Base-by-base conservation (phyloP, 2,329 filamentous ascomycete genomes). In the Raffaelea deltoideospora region DNA sequence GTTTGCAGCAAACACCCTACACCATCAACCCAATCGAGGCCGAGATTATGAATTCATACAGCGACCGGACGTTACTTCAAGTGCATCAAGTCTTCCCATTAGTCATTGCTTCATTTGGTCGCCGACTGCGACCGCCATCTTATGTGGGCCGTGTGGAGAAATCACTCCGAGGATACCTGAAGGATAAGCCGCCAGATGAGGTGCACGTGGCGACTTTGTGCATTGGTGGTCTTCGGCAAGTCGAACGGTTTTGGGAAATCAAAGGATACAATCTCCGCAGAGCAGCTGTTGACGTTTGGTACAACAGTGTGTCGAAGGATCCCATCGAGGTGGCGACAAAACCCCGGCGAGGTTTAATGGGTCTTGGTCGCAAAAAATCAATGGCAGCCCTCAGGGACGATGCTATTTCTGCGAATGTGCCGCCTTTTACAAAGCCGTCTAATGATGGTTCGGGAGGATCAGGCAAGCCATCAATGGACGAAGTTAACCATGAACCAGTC, bases 11-110 rank as follows among this genome's bases (percentile, higher is more conserved):
- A 30, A 60, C 63, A 37, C 67, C 72, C 1, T 76, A 70, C 44
- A 77, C 72, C 0, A 41, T 70, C 29, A 76, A 79, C 45, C 74
- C 74, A 0, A 72, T 79, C 43, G 74, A 79, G 49, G 53, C 55
- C 14, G 56, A 72, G 45, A 67, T 78, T 27, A 74, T 79, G 69
- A 63, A 53, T 36, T 71, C 72, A 66, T 79, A 79, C 50, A 72
- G 78, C 45, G 68, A 77, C 46, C 60, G 68, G 41, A 78, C 73
- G 0, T 53, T 79, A 21, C 50, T 78, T 30, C 65, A 68, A 31
- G 73, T 78, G 5, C 74, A 79, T 48, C 68, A 79, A 49, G 65
- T 73, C 3, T 79, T 78, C 43, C 74, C 74, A 1, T 52, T 79
- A 17, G 65, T 79, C 15, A 65, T 79, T 33, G 72, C 73, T 4